Evolutionary conservation across 169 alveolate species (phyloP).

Genomic region (Toxoplasma gondii): DNA sequence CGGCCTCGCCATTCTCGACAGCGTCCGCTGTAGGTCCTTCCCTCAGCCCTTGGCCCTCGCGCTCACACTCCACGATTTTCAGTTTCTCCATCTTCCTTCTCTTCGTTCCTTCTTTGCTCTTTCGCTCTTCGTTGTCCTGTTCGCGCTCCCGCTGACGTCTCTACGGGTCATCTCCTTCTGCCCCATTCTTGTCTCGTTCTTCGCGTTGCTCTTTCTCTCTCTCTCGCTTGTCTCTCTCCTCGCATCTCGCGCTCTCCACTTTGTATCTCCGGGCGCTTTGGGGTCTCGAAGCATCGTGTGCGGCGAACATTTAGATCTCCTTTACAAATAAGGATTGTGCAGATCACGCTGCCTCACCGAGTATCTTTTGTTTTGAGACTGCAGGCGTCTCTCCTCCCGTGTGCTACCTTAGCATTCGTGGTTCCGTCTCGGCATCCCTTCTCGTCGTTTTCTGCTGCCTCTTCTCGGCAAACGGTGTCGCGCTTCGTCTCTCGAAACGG

Average conservation of each 20-base stretch:
- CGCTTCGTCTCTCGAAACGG: too few relatives aligned
- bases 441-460: too few relatives aligned
- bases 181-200: not conserved
- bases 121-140: not conserved
- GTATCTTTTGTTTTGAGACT: not conserved
- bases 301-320: too few relatives aligned
- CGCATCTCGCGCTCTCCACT: not conserved
- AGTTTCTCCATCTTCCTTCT: not conserved
- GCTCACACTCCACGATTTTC: not conserved
- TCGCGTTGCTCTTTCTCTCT: not conserved
- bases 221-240: not conserved
- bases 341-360: too few relatives aligned
- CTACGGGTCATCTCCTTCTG: not conserved
- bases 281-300: too few relatives aligned
- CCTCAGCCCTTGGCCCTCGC: too few relatives aligned
- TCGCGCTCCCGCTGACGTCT: not conserved
- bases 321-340: too few relatives aligned
- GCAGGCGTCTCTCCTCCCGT: too few relatives aligned
- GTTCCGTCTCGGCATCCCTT: too few relatives aligned
- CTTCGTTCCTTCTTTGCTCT: not conserved
- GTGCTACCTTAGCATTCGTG: too few relatives aligned
- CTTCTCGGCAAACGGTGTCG: too few relatives aligned
- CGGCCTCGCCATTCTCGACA: slow-evolving; percentile 86
- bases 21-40: not conserved
- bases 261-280: not conserved